Evolutionary conservation across 75 land plant species (phyloP), one percentile per base, ranked within the genome.

Genomic region (Cryptomeria japonica): DNA sequence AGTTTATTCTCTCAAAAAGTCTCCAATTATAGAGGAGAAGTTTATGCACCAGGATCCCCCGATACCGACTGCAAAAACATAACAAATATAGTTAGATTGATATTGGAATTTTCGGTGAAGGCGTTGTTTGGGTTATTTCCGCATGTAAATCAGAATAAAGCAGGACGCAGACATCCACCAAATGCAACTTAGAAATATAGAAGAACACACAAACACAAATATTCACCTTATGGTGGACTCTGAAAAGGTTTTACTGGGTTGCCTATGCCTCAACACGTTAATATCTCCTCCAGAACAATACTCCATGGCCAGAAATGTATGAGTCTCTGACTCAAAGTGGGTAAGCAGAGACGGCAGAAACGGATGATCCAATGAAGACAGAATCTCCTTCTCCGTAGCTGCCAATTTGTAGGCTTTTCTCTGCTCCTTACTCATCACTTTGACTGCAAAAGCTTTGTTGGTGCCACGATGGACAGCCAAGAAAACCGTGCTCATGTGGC

Each of bases 221-320:
- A 9, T 31, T 53, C 49, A 84, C 86, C 64, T 84, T 15, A 32
- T 32, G 0, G 86, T 47, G 7, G 86, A 84, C 8, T 51, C 86
- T 12, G 86, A 84, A 22, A 84, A 55, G 39, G 61, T 84, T 8
- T 49, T 16, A 49, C 31, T 84, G 15, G 90, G 68, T 56, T 90
- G 91, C n/a, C 73, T n/a, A 3, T 85, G 80, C 49, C 90, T 31
- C 28, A 90, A 70, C 8, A 37, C 34, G 53, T 88, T 80, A 0
- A 90, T 49, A 72, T 90, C 91, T 25, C 91, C 91, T 22, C 91
- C 91, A 22, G 68, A 37, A 87, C 91, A 90, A 53, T 88, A 90
- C 14, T 90, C 51, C 86, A 90, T 88, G 42, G 85, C 90, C 34
- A 90, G 87, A 78, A 79, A 90, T 10, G 68, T 82, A 38, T 87